Evolutionary conservation across 495 filamentous ascomycete species (phyloP).

Genomic region (Hypomontagnella submonticulosa): DNA sequence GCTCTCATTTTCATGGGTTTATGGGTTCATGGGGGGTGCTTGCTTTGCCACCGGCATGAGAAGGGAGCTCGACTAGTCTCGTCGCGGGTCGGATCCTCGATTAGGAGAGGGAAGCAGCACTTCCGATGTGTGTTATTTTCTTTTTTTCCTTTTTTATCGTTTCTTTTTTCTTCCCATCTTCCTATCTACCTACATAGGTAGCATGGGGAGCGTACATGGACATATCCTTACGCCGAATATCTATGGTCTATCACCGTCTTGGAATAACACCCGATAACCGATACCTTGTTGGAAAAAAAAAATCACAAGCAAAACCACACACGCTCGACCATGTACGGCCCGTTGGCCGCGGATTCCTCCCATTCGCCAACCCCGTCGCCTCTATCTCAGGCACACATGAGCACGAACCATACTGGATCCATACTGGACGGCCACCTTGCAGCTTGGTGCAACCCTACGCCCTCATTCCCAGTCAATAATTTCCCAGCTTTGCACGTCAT

Average conservation of each 20-base stretch:
- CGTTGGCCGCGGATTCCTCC: slow-evolving; percentile 32
- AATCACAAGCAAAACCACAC: slow-evolving; percentile 39
- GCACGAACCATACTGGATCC: slow-evolving; percentile 33
- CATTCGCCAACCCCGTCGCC: slow-evolving; percentile 43
- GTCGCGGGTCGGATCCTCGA: slow-evolving; percentile 36
- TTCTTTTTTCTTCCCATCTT: slow-evolving; percentile 1
- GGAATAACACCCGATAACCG: slow-evolving; percentile 30
- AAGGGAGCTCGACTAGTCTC: slow-evolving; percentile 29
- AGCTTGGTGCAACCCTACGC: slow-evolving; percentile 44
- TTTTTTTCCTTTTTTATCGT: slow-evolving; percentile 10
- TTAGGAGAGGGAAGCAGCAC: slow-evolving; percentile 41
- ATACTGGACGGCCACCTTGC: slow-evolving; percentile 39
- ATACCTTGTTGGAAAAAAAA: slow-evolving; percentile 32
- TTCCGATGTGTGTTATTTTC: slow-evolving; percentile 33
- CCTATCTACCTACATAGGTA: slow-evolving; percentile 14
- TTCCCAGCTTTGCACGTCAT: slow-evolving; percentile 67
- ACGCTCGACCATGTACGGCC: slow-evolving; percentile 18
- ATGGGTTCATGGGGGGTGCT: neutral
- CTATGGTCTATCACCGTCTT: slow-evolving; percentile 35
- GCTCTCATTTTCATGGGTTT: slow-evolving; percentile 1
- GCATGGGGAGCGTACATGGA: too few relatives aligned
- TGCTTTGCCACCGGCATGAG: slow-evolving; percentile 31
- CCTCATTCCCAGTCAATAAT: slow-evolving; percentile 66
- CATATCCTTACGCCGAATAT: slow-evolving; percentile 11
- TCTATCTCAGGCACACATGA: slow-evolving; percentile 40